Percentiles rank a stretch among this genome's conserved stretches.
phyloP scores from a whole-genome alignment of 1,284 basidiomycete species.

The Termitomyces sp. region DNA sequence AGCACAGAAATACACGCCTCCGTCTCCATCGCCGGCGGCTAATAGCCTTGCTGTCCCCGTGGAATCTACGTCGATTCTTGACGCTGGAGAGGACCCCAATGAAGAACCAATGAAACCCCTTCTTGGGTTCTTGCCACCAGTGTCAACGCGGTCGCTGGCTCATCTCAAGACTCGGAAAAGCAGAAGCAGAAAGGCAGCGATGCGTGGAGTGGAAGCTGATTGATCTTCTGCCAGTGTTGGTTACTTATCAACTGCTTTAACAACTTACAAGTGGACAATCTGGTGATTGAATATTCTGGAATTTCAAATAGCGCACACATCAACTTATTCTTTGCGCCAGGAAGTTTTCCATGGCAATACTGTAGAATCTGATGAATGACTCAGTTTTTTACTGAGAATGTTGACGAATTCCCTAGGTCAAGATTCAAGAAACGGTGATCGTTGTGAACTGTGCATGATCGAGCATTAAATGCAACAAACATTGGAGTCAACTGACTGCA shows the following conservation, averaged over 20 bases:
- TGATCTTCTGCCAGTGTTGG: not conserved
- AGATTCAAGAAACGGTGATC: not conserved
- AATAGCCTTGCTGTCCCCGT: constrained; percentile 11
- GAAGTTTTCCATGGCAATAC: not conserved
- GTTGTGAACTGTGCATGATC: not conserved
- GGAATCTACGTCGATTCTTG: constrained; percentile 11
- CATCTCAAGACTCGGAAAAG: constrained; percentile 45
- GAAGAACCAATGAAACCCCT: constrained; percentile 26
- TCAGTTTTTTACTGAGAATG: not conserved
- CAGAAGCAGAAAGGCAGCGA: constrained; percentile 41
- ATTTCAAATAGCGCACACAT: not conserved
- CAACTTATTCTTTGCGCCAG: not conserved
- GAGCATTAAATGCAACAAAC: not conserved
- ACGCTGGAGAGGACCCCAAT: constrained; percentile 14
- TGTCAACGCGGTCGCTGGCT: constrained; percentile 26
- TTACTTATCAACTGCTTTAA: not conserved
- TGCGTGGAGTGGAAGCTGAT: constrained; percentile 33
- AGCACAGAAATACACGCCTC: constrained; percentile 21
- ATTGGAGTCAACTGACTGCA: not conserved
- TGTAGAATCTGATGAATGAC: not conserved
- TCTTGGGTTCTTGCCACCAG: constrained; percentile 50
- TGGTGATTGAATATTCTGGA: not conserved
- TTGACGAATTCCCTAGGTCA: not conserved
- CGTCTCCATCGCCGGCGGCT: constrained; percentile 20
- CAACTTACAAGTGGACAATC: not conserved